Conservation (phyloP, 495 filamentous ascomycete species). For the Penicillium waksmanii region DNA sequence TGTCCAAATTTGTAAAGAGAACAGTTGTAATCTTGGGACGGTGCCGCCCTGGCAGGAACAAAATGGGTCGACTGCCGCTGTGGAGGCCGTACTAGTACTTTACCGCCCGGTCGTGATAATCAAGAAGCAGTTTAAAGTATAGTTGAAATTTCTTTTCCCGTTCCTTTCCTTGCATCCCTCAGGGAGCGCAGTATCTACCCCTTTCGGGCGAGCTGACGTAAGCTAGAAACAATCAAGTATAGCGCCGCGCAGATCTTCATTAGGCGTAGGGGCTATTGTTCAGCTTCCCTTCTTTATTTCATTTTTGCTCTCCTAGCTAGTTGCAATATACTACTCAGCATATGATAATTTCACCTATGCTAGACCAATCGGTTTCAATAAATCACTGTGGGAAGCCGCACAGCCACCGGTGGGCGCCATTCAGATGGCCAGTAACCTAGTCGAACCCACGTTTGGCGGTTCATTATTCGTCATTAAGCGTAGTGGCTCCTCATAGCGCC, state of each 20-base stretch:
- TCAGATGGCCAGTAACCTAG: not conserved
- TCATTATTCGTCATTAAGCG: not conserved
- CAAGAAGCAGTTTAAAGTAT: too few species aligned
- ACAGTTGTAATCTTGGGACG: too few species aligned
- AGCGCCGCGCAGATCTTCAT: conserved; percentile 1
- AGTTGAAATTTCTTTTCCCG: too few species aligned
- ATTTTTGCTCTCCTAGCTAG: not conserved
- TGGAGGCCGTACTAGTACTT: too few species aligned
- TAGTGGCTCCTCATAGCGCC: not conserved
- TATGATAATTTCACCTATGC: not conserved
- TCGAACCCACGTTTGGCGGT: not conserved
- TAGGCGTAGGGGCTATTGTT: not conserved
- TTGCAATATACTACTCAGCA: not conserved
- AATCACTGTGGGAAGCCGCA: not conserved
- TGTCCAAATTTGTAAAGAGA: too few species aligned
- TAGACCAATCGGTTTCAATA: not conserved
- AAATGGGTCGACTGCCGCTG: too few species aligned
- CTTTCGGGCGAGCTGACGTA: not conserved
- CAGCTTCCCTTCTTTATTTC: not conserved
- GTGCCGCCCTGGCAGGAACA: too few species aligned
- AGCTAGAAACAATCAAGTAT: not conserved
- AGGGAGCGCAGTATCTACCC: not conserved
- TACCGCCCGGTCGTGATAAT: too few species aligned
- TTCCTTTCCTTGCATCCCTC: too few species aligned
- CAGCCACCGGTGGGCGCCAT: conserved; percentile 1